Evolutionary conservation across 108 stramenopile species (phyloP), one percentile per base, ranked within the genome.

Genomic region (Nitzschia sp.): DNA sequence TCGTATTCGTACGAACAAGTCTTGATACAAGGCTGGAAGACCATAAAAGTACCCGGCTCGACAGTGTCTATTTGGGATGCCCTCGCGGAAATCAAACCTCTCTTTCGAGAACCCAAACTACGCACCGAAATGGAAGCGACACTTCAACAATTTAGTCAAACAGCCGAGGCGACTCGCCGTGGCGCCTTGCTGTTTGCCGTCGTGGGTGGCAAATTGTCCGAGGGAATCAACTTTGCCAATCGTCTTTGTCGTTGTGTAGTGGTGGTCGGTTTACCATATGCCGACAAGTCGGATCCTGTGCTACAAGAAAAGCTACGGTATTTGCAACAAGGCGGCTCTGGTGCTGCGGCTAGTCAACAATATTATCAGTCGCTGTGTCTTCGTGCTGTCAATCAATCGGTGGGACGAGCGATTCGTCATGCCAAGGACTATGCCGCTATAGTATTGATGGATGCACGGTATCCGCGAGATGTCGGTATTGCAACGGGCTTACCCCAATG

Each of bases 171-270:
- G 31, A 62, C 68, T 13, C 68, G 32, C 13, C 25, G 36, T 6
- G 98, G 98, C 5, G 96, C 94, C 13, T 29, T 98, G 24, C 80
- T 99, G 26, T 82, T 98, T 24, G 95, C 91, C 35, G 98, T 99
- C 0, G 85, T 98, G 54, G 98, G 98, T 28, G 99, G 98, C 6
- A 98, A 98, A 72, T 88, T 99, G 71, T 93, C 91, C 54, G 99
- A 99, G 76, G 99, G 99, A 5, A 98, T 99, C 82, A 99, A 99
- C 63, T 98, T 99, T 81, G 82, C 86, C 49, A 88, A 99, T 72
- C 97, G 97, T n/a, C 90, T 98, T 75, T 98, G 97, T 18, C 80
- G 99, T 17, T 79, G 85, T 55, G 98, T 99, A 2, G 83, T 98
- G 17, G 95, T 99, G 57, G 97, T 96, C 24, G 99, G 99, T 4